Conservation (phyloP, 1,284 basidiomycete genomes). For the Ceratobasidium sp. region DNA sequence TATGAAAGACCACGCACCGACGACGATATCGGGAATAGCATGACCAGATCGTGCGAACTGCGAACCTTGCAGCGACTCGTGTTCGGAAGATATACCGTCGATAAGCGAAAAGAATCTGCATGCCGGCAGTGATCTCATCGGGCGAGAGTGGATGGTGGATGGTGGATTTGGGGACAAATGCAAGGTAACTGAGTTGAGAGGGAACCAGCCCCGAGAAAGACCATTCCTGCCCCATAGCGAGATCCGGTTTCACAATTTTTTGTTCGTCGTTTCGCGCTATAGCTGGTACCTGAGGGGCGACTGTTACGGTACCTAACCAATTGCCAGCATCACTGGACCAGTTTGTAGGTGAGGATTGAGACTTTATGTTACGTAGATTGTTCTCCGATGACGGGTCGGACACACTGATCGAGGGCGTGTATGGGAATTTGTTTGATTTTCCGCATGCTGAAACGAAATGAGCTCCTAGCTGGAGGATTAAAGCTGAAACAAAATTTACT, state of each 20-base stretch:
- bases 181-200: not conserved
- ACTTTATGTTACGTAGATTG: no score
- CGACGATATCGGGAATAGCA: not conserved
- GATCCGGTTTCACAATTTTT: not conserved
- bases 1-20: not conserved
- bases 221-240: not conserved
- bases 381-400: no score
- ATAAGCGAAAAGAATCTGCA: slow-evolving; percentile 25
- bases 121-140: slow-evolving; percentile 1
- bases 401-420: slow-evolving; percentile 22
- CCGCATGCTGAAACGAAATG: not conserved
- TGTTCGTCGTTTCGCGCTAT: not conserved
- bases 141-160: not conserved
- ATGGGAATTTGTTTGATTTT: not conserved
- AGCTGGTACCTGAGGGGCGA: not conserved
- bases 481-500: not conserved
- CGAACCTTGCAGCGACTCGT: not conserved
- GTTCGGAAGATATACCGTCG: slow-evolving; percentile 14
- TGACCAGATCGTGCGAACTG: not conserved
- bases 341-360: no score
- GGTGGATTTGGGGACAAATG: not conserved
- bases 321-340: no score
- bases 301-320: no score
- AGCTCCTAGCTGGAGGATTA: no score
- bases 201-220: slow-evolving; percentile 10